phyloP scores from a whole-genome alignment of 805 yeast species.

The Sugiyamaella boreocaroliniensis region DNA sequence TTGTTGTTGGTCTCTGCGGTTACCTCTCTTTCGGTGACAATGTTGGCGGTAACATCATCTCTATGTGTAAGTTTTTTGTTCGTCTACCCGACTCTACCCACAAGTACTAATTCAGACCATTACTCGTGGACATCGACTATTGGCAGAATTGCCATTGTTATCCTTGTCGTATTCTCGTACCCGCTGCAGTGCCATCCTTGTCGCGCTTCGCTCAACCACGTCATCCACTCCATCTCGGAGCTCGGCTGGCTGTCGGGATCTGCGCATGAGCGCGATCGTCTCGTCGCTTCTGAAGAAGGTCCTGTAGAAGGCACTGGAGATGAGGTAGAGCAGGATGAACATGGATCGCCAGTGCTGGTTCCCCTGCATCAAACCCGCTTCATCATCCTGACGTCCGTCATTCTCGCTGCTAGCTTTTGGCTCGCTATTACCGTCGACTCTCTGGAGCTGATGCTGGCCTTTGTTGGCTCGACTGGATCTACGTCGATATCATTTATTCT shows the following conservation, averaged over 20 bases:
- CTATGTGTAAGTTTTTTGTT: constrained; percentile 36
- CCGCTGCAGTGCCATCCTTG: constrained; percentile 92
- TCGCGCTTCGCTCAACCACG: constrained; percentile 71
- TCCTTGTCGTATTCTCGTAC: constrained; percentile 74
- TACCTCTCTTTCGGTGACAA: constrained; percentile 80
- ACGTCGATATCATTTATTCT: constrained; percentile 85
- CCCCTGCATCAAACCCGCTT: constrained; percentile 26
- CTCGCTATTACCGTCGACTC: constrained; percentile 65
- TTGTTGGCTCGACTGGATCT: constrained; percentile 91
- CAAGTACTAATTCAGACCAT: constrained; percentile 39
- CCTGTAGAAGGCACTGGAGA: not conserved
- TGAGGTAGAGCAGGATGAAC: not conserved
- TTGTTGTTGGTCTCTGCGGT: constrained; percentile 72
- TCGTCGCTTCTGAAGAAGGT: not conserved
- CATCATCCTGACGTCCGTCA: constrained; percentile 35
- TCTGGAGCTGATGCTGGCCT: constrained; percentile 72
- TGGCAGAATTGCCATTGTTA: constrained; percentile 74
- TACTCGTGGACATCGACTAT: constrained; percentile 57
- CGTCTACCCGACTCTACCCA: too few relatives aligned
- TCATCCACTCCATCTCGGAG: constrained; percentile 42
- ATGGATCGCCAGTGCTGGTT: constrained; percentile 8
- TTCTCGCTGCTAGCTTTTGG: constrained; percentile 49
- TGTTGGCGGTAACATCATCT: constrained; percentile 72
- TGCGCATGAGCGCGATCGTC: constrained; percentile 1
- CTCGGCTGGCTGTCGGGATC: constrained; percentile 14